Percentiles rank a stretch among this genome's conserved stretches.
phyloP scores from a whole-genome alignment of 2,329 filamentous ascomycete genomes.

The Bipolaris bicolor region DNA sequence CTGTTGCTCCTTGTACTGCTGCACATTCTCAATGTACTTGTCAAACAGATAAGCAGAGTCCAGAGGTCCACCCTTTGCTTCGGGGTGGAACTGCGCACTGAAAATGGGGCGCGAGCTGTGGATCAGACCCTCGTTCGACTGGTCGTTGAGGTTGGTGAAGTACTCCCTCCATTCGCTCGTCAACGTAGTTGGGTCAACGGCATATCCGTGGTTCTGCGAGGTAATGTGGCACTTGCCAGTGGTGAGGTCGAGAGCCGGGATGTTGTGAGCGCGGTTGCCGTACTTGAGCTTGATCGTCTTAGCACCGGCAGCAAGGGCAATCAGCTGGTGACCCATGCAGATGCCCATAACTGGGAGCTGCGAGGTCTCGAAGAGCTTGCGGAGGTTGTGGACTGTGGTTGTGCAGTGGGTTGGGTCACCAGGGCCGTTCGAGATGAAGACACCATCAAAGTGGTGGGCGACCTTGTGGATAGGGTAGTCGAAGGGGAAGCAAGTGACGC shows the following conservation, averaged over 20 bases:
- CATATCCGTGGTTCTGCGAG: slow-evolving; percentile 97
- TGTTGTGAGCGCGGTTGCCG: slow-evolving; percentile 98
- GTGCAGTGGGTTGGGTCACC: slow-evolving; percentile 98
- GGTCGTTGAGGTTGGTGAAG: slow-evolving; percentile 98
- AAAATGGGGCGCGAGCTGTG: slow-evolving; percentile 97
- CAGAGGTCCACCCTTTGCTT: slow-evolving; percentile 95
- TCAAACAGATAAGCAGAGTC: slow-evolving; percentile 97
- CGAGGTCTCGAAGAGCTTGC: slow-evolving; percentile 87
- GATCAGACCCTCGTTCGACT: slow-evolving; percentile 96
- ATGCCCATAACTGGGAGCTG: slow-evolving; percentile 96
- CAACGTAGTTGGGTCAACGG: slow-evolving; percentile 83
- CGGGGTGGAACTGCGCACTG: slow-evolving; percentile 97
- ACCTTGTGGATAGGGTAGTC: slow-evolving; percentile 99
- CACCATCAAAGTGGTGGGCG: slow-evolving; percentile 94
- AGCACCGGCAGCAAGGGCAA: slow-evolving; percentile 87
- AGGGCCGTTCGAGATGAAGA: slow-evolving; percentile 99
- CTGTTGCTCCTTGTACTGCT: slow-evolving; percentile 86
- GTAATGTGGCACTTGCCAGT: slow-evolving; percentile 99
- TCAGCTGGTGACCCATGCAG: slow-evolving; percentile 94
- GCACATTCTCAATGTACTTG: slow-evolving; percentile 89
- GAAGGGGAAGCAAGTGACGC: slow-evolving; percentile 92
- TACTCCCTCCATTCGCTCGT: slow-evolving; percentile 93
- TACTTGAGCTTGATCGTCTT: slow-evolving; percentile 98
- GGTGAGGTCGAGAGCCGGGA: slow-evolving; percentile 90
- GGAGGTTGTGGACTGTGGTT: slow-evolving; percentile 90